Evolutionary conservation across 2,329 filamentous ascomycete genomes (phyloP), one percentile per base, ranked within the genome.

Genomic region (Thelonectria discophora): DNA sequence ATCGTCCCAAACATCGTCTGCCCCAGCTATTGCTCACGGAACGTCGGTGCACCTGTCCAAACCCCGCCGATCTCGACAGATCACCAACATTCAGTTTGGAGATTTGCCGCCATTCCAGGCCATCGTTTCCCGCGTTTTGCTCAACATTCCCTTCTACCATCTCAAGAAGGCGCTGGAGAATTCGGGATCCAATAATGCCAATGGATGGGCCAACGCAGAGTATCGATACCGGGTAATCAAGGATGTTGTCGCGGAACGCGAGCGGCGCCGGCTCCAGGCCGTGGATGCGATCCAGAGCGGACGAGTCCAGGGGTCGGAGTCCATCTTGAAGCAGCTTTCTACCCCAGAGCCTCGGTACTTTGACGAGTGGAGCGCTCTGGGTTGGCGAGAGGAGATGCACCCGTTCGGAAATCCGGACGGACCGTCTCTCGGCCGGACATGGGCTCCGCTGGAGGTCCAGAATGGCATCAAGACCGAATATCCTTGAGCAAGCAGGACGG

Each of bases 61-160:
- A 52, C 72, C 71, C 8, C 80, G 77, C 54, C 75, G 86, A 52
- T 81, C 83, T 49, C 76, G 76, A 40, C 84, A 87, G 24, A 78
- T 90, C 11, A 85, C 83, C 63, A 84, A 82, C 63, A 91, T 93
- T 54, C 86, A 88, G 62, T 93, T 93, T 69, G 90, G 90, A n/a
- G 89, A 92, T 65, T 78, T 89, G 20, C 73, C 73, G 12, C 69
- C 70, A 21, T 76, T 81, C 30, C 81, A 82, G 21, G 79, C 80
- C 0, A 75, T 84, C 0, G 77, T 93, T 5, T 93, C 91, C 0
- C 87, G 85, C 27, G 79, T 92, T 20, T 79, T 94, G 2, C 77
- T 92, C 54, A 91, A 91, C 42, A 77, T 93, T 6, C 91, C 91
- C 0, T 91, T 90, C 66, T 79, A 84, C 13, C 79, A 89, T 27